phyloP scores from a whole-genome alignment of 129 eudicot species.

The Saposhnikovia divaricata region DNA sequence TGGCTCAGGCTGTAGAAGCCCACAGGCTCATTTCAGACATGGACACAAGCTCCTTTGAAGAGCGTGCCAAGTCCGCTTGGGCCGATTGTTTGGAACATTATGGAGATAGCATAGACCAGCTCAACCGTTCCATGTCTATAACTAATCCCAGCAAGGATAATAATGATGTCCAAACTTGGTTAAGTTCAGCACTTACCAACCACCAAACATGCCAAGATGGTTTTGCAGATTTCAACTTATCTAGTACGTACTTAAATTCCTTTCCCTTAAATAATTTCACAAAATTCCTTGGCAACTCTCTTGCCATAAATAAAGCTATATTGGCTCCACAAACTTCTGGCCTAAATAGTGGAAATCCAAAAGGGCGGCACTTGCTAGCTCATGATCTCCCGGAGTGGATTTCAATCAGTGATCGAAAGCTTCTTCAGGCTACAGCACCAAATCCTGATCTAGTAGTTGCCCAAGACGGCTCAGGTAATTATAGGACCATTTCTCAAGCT shows the following conservation, averaged over 20 bases:
- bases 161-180: slow-evolving; percentile 32
- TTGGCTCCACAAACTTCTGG: slow-evolving; percentile 10
- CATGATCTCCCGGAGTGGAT: slow-evolving; percentile 34
- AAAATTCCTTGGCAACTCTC: slow-evolving; percentile 44
- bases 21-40: slow-evolving; percentile 19
- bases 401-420: slow-evolving; percentile 29
- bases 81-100: slow-evolving; percentile 51
- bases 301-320: slow-evolving; percentile 46
- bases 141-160: not conserved
- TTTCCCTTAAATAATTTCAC: slow-evolving; percentile 23
- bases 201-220: slow-evolving; percentile 49
- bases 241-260: slow-evolving; percentile 22
- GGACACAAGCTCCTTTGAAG: slow-evolving; percentile 24
- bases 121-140: slow-evolving; percentile 22
- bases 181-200: slow-evolving; percentile 33
- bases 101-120: slow-evolving; percentile 25
- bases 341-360: slow-evolving; percentile 12
- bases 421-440: slow-evolving; percentile 27
- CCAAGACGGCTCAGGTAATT: slow-evolving; percentile 55
- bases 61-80: slow-evolving; percentile 31
- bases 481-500: slow-evolving; percentile 22
- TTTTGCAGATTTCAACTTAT: slow-evolving; percentile 35
- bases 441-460: slow-evolving; percentile 44
- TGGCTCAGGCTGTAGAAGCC: slow-evolving; percentile 26
- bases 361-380: slow-evolving; percentile 34